Base-by-base conservation (phyloP, 768 basidiomycete genomes). In the Trichaptum fuscoviolaceum region DNA sequence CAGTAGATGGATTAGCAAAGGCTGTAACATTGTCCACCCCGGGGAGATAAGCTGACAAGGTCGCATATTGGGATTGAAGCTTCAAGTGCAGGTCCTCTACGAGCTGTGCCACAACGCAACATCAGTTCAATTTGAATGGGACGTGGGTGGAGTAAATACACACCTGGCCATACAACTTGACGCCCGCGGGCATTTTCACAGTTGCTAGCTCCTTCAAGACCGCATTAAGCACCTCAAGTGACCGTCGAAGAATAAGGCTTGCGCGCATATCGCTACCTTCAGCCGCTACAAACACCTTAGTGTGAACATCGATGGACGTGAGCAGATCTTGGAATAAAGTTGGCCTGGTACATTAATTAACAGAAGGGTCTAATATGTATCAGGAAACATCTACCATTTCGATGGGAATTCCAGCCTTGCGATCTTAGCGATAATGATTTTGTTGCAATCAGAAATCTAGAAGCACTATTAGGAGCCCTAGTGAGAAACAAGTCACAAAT, bases 401-500 rank as follows among this genome's bases (percentile, higher is more conserved):
- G 72, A 76, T 9, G 92, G 91, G 74, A 85, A 94, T 71, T 96
- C 95, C 24, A 83, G 74, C 35, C 95, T 85, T 7, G 92, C 89
- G 63, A 95, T 85, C 73, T 89, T 95, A 15, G 87, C 81, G 9
- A 93, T 82, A 26, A 92, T 86, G 34, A 90, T 72, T 68, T 91
- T 84, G 68, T 95, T 92, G 72, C 87, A 92, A 65, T 89, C 83
- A 20, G 91, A 86, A 67, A 96, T 89, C 94, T 94, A 73, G 65
- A 27, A 69, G 64, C 63, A 64, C 58, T 25, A 62, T 36, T 57
- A 57, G 67, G 18, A 71, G 36, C 66, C 63, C 35, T 25, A 65
- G 58, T 64, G 3, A 52, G 65, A 5, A 52, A 12, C 15, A 23
- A 25, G 12, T n/a, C 58, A n/a, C n/a, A n/a, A n/a, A n/a, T 36